These are phyloP conservation scores for Eutypa lata DNA, from an alignment of 2,329 filamentous ascomycete species.

Conservation along the genomic window DNA sequence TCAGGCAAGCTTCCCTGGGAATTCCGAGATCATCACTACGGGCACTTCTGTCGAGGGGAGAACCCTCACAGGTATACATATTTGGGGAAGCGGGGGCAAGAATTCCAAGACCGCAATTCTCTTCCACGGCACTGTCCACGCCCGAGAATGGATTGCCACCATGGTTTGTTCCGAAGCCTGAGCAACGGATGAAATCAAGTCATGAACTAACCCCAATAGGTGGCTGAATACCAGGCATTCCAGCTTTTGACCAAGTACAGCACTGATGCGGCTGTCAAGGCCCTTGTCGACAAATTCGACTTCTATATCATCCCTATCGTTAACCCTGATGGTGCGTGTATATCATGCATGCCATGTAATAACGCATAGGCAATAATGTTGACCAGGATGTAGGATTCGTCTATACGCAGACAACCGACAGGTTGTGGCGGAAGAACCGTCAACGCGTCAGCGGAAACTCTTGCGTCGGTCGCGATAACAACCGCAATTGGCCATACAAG, in stretches of 20 bases:
- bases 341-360: neutral
- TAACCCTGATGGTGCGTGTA: conserved; percentile 46
- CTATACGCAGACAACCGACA: conserved; percentile 47
- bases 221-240: conserved; percentile 47
- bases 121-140: conserved; percentile 43
- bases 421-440: conserved; percentile 54
- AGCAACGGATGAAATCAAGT: neutral
- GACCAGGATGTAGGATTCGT: conserved; percentile 40
- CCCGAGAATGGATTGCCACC: conserved; percentile 28
- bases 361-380: neutral
- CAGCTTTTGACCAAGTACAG: conserved; percentile 43
- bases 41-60: conserved; percentile 45
- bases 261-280: conserved; percentile 35
- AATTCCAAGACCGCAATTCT: conserved; percentile 47
- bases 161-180: conserved; percentile 12
- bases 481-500: conserved; percentile 50
- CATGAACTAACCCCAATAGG: conserved; percentile 16
- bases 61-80: conserved; percentile 58
- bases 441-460: conserved; percentile 34
- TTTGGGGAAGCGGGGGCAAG: conserved; percentile 46
- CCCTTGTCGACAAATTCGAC: conserved; percentile 54
- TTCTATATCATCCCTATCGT: conserved; percentile 56
- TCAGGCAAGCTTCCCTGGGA: conserved; percentile 40
- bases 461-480: conserved; percentile 48
- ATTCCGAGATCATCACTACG: conserved; percentile 45